Evolutionary conservation across 2,329 filamentous ascomycete species (phyloP), one percentile per base, ranked within the genome.

Genomic region (Xylariaceae sp.): DNA sequence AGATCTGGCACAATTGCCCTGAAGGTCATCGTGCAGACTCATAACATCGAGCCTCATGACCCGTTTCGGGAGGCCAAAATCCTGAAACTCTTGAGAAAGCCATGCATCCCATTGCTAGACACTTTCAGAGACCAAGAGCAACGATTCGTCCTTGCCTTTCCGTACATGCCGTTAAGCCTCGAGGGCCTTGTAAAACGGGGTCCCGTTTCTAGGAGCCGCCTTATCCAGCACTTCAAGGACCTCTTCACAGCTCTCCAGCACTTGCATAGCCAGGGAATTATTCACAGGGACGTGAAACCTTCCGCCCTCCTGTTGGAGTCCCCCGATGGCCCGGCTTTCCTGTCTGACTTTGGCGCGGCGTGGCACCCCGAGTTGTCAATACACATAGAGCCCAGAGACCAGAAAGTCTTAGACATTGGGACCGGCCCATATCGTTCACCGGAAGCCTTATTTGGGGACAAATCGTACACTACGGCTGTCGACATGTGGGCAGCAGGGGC

Each of bases 271-370:
- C 73, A 83, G 29, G 87, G 84, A 6, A 91, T 99, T 55, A 87
- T 99, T 52, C 94, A 99, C 69, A 85, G 94, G 54, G 94, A 99
- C 67, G 76, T 99, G 67, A 99, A 99, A 67, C 94, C 94, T 0
- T 91, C 90, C 0, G 95, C 96, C 51, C 80, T 99, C 37, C 76
- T 96, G 6, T 78, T 96, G 45, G 74, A 79, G 42, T 83, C 85
- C 0, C 74, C 80, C 0, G 74, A 79, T 4, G 88, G 88, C 0
- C 87, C 89, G 3, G 89, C 88, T 3, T 88, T 85, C 62, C 78
- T 99, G 2, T 84, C 89, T 37, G 94, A 99, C 70, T 97, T 99
- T 73, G 92, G 94, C 49, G 95, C 94, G 40, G 84, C 91, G 6
- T 96, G 91, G 91, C 84, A 86, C 61, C 81, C 86, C 2, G 70